Base-by-base conservation (phyloP, 2,329 filamentous ascomycete genomes). In the Curvularia spicifera region DNA sequence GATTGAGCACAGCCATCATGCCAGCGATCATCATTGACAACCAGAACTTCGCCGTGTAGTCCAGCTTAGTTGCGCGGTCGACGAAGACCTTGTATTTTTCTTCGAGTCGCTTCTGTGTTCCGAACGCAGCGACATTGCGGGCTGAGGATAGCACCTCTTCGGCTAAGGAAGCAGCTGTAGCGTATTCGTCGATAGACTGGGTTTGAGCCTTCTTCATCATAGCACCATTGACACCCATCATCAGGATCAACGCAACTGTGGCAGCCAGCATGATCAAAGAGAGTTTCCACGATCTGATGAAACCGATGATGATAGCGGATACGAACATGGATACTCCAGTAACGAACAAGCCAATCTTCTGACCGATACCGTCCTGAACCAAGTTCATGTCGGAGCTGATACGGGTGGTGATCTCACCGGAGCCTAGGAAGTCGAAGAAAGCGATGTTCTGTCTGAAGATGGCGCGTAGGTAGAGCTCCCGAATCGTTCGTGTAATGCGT, bases 81-180 rank as follows among this genome's bases (percentile, higher is more conserved):
- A 98, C 81, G 74, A 96, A 91, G 2, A 72, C 75, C 68, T 96
- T 91, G 73, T 98, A 98, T 75, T 94, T 89, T 61, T 84, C 84
- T 10, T 94, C 91, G n/a, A 98, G 84, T 63, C 94, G 93, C 55
- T 94, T 90, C 76, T 98, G 93, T 0, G 93, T 97, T 43, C 92
- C 92, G 71, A 97, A 99, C 29, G 95, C 95, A 7, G 91, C 88
- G 6, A 94, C 91, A 71, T 96, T 98, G 63, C 95, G 88, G 66
- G 98, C 90, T 1, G 93, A 97, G 76, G 91, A 93, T 70, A 99
- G 85, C 53, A 97, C 94, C 78, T 99, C 95, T 72, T 98, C 95
- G 4, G 92, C 94, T 12, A 98, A 85, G 1, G 89, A 93, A 56
- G 93, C 94, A 63, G 93, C 94, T 48, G 87, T 82, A 26, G 91